Base-by-base conservation (phyloP, 139 green algal genomes). In the Dunaliella sp. region DNA sequence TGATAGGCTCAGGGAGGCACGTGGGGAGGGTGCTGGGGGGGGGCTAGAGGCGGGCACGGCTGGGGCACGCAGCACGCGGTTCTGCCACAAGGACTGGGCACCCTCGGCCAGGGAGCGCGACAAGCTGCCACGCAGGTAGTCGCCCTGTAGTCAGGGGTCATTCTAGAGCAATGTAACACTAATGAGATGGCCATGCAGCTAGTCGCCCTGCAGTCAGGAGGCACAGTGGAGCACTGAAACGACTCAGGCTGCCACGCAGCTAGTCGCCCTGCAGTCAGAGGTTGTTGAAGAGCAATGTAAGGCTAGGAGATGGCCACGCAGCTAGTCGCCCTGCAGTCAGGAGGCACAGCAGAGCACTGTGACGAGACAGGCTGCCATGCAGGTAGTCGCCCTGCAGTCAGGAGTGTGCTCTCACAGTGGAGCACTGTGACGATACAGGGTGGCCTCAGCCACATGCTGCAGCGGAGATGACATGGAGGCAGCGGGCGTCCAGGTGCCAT, bases 121-220 rank as follows among this genome's bases (percentile, higher is more conserved):
- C 0, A 91, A 72, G 33, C 80, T 87, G 72, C 83, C 81, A 22
- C 88, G 83, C 81, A 91, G 86, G 84, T 88, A 91, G 31, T n/a
- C 84, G 35, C 88, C 88, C 75, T 84, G 81, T 1, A 72, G 12
- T 80, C n/a, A n/a, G n/a, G n/a, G n/a, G n/a, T n/a, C n/a, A n/a
- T n/a, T n/a, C n/a, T n/a, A n/a, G n/a, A n/a, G n/a, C n/a, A n/a
- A n/a, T n/a, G n/a, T n/a, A n/a, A n/a, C n/a, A n/a, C n/a, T n/a
- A n/a, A n/a, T n/a, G n/a, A n/a, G n/a, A n/a, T n/a, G n/a, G 72
- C 83, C 81, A 22, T 86, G 83, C 81, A 91, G 86, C 81, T 88
- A 91, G 31, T n/a, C 84, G 35, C 88, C 88, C 75, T 84, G 81
- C 21, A 72, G 12, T 80, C n/a, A n/a, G n/a, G n/a, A n/a, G n/a